Evolutionary conservation across 257 asterid species (phyloP).

Genomic region (Dorcoceras hygrometricum): DNA sequence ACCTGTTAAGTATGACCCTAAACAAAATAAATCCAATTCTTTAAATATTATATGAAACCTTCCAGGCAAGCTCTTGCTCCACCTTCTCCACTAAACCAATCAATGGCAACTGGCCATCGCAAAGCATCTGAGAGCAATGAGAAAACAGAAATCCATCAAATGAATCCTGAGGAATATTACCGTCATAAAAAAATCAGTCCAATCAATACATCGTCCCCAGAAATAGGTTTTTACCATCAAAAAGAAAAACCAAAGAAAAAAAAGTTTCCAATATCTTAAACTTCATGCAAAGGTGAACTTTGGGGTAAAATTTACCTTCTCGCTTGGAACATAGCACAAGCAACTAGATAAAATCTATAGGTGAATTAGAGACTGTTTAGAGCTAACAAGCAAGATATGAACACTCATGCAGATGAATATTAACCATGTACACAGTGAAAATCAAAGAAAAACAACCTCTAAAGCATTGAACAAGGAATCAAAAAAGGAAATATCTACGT

Average conservation of each 20-base stretch:
- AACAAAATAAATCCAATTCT: conserved; percentile 11
- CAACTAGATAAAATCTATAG: conserved; percentile 6
- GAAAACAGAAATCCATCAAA: conserved; percentile 7
- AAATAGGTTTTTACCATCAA: not conserved
- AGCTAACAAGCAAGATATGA: conserved; percentile 15
- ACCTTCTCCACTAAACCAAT: conserved; percentile 87
- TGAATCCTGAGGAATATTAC: conserved; percentile 18
- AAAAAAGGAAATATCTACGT: conserved; percentile 15
- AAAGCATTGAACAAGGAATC: conserved; percentile 8
- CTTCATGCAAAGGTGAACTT: conserved; percentile 7
- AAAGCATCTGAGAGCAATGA: conserved; percentile 62
- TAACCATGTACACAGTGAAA: not conserved
- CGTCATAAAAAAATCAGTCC: conserved; percentile 21
- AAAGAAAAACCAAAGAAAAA: not conserved
- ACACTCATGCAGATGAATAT: conserved; percentile 11
- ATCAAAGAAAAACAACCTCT: conserved; percentile 5
- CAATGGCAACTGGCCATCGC: conserved; percentile 91
- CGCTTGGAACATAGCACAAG: conserved; percentile 7
- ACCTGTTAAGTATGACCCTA: conserved; percentile 20
- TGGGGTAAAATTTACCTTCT: conserved; percentile 7
- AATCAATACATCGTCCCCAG: conserved; percentile 7
- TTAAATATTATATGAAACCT: conserved; percentile 47
- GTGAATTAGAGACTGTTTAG: conserved; percentile 16
- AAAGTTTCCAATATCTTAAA: conserved; percentile 1
- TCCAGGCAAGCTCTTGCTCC: conserved; percentile 92